A percentile compares a stretch with the other conserved stretches of the same genome.
These are phyloP conservation scores for Pugionium cornutum DNA, from an alignment of 345 rosid genomes.

Conservation along the genomic window DNA sequence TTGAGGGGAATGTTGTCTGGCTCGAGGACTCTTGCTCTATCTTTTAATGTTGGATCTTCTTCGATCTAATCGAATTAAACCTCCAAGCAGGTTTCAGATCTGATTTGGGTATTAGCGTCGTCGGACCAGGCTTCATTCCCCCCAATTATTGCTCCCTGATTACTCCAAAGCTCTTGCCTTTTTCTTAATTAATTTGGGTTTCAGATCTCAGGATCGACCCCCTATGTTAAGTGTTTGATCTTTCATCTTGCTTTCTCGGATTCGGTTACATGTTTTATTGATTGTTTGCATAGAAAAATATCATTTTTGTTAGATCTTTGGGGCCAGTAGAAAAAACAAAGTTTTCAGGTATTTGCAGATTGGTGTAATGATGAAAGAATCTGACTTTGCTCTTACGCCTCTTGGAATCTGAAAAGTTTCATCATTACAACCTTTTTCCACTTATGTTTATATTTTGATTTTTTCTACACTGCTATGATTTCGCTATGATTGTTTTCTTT, in stretches of 20 bases:
- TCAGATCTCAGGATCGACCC: slow-evolving; percentile 15
- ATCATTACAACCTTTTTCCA: slow-evolving; percentile 50
- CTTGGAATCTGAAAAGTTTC: slow-evolving; percentile 42
- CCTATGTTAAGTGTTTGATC: slow-evolving; percentile 43
- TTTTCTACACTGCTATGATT: slow-evolving; percentile 42
- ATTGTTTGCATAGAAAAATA: not conserved
- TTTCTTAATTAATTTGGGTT: slow-evolving; percentile 24
- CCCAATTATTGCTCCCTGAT: slow-evolving; percentile 64
- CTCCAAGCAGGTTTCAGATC: slow-evolving; percentile 28
- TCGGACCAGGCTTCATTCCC: slow-evolving; percentile 99
- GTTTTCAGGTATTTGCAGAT: slow-evolving; percentile 45
- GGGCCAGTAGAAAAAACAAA: slow-evolving; percentile 19
- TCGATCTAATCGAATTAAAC: slow-evolving; percentile 17
- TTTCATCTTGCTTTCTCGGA: slow-evolving; percentile 11
- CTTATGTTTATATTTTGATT: slow-evolving; percentile 3
- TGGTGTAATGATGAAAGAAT: slow-evolving; percentile 63
- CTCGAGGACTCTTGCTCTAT: slow-evolving; percentile 67
- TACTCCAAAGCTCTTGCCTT: not conserved
- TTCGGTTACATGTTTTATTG: not conserved
- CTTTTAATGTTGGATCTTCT: slow-evolving; percentile 31
- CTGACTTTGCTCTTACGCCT: slow-evolving; percentile 46
- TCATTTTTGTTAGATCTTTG: slow-evolving; percentile 18
- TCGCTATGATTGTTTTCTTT: slow-evolving; percentile 33
- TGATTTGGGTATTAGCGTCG: slow-evolving; percentile 48
- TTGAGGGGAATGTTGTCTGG: slow-evolving; percentile 99